Evolutionary conservation across 305 asterid genomes (phyloP), one percentile per base, ranked within the genome.

Genomic region (Rubia tinctorum): DNA sequence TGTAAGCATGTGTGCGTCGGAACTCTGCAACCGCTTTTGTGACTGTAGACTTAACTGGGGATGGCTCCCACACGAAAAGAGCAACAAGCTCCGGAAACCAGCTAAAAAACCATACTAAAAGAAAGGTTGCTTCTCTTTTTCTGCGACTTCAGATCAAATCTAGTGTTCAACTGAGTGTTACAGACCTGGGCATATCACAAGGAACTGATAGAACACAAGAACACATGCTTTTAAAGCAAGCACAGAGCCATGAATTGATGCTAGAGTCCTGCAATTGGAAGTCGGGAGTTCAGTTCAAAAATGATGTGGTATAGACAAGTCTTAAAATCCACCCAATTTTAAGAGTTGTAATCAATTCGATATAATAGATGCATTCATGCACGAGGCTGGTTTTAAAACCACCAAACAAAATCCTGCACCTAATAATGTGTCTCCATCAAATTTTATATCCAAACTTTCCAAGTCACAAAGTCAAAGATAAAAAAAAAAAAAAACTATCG

Each of bases 81-180:
- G 99, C 97, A 66, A 93, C 97, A 72, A 91, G 93, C 82, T 83
- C 97, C 30, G 99, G 99, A 87, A 95, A 81, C 99, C 99, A 95
- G 80, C 98, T 95, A 92, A 71, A 27, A 27, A 13, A 23, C n/a
- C 2, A 61, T 13, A 61, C 6, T 1, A 61, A 77, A 83, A 73
- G 72, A 61, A 68, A 65, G 22, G 47, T 43, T 23, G 42, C 34
- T 64, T 27, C 47, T 67, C 49, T 61, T 60, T 67, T 56, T 61
- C 12, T 30, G 51, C 23, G 55, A 49, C 34, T 47, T n/a, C 67
- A 17, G 65, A 51, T 37, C 65, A 51, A 69, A 30, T 10, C 11
- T 34, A 51, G 40, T 34, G 27, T n/a, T 62, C 2, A 47, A 0
- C 11, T 3, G 65, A 30, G 75, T 71, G 13, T 72, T 69, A 81